phyloP scores from a whole-genome alignment of 371 early-diverging fungal species.

The Mucor mucedo region DNA sequence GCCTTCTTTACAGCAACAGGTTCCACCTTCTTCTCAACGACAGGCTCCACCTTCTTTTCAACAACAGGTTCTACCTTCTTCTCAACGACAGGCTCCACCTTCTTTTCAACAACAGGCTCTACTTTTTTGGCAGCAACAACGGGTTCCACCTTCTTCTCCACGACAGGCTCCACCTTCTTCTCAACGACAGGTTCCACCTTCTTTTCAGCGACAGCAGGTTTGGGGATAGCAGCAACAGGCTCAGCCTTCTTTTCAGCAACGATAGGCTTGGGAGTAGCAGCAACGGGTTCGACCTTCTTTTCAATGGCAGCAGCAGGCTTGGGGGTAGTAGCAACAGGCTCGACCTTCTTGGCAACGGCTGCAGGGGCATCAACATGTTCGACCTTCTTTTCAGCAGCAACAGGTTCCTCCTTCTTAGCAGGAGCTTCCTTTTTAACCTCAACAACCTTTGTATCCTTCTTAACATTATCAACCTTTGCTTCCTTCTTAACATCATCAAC shows the following conservation, averaged over 20 bases:
- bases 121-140: background rate
- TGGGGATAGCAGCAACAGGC: background rate
- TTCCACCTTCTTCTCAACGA: slow-evolving; percentile 18
- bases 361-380: background rate
- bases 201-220: background rate
- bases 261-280: background rate
- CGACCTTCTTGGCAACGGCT: background rate
- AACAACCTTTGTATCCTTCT: background rate
- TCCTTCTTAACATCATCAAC: background rate
- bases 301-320: background rate
- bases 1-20: slow-evolving; percentile 21
- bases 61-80: slow-evolving; percentile 13
- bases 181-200: background rate
- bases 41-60: slow-evolving; percentile 5
- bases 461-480: background rate
- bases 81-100: slow-evolving; percentile 14
- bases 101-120: background rate
- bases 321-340: background rate
- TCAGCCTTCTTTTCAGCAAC: slow-evolving; percentile 12
- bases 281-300: background rate
- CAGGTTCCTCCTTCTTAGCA: slow-evolving; percentile 11
- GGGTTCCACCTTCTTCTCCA: background rate
- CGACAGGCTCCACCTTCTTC: slow-evolving; percentile 13
- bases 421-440: slow-evolving; percentile 1
- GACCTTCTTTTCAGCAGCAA: background rate